Conservation (phyloP, 2,329 filamentous ascomycete genomes). For the Paraphoma sp. region DNA sequence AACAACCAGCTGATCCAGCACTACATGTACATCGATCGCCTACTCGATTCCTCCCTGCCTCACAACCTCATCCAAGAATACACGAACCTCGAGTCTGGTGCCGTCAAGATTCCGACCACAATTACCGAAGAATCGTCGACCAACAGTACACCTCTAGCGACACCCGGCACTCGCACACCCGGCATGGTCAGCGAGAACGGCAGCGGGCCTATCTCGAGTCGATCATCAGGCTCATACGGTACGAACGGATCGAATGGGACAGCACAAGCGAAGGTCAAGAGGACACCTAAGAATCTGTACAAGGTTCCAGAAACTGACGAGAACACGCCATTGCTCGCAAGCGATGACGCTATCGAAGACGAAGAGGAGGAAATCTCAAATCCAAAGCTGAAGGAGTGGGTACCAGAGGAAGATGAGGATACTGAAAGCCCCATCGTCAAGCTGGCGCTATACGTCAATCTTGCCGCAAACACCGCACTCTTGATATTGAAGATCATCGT, state of each 20-base stretch:
- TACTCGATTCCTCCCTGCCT: slow-evolving; percentile 90
- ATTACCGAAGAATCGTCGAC: slow-evolving; percentile 72
- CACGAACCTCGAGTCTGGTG: slow-evolving; percentile 65
- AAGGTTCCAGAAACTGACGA: slow-evolving; percentile 67
- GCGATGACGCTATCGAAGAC: slow-evolving; percentile 54
- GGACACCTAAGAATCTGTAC: slow-evolving; percentile 84
- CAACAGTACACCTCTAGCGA: slow-evolving; percentile 21
- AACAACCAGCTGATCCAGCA: slow-evolving; percentile 89
- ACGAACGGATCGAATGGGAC: slow-evolving; percentile 26
- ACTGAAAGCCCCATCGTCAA: slow-evolving; percentile 78
- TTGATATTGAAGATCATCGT: slow-evolving; percentile 79
- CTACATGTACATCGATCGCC: slow-evolving; percentile 89
- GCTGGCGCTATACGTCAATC: slow-evolving; percentile 87
- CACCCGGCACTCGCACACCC: slow-evolving; percentile 24
- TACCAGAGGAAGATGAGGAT: slow-evolving; percentile 73
- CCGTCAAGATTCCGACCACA: slow-evolving; percentile 71
- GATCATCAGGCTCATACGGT: slow-evolving; percentile 42
- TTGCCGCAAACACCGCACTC: slow-evolving; percentile 77
- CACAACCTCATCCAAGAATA: slow-evolving; percentile 93
- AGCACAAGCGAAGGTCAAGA: slow-evolving; percentile 41
- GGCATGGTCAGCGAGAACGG: slow-evolving; percentile 19
- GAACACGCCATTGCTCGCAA: slow-evolving; percentile 67
- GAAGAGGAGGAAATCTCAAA: slow-evolving; percentile 52
- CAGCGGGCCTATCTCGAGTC: slow-evolving; percentile 16
- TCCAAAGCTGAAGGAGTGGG: slow-evolving; percentile 70